phyloP scores from a whole-genome alignment of 371 early-diverging fungal genomes.

The Mortierella sp. region DNA sequence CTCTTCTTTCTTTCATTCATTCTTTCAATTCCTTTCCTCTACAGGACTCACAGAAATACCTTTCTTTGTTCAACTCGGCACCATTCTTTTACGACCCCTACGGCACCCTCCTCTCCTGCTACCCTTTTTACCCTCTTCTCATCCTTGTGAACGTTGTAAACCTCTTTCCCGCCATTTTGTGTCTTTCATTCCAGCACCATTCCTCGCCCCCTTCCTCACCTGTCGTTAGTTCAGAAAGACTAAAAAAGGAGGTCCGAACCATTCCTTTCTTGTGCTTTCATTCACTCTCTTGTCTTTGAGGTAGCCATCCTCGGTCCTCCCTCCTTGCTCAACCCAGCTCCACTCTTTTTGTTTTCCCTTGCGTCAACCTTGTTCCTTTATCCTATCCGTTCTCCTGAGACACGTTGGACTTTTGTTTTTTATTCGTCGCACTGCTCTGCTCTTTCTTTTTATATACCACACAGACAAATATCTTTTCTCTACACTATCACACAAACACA shows the following conservation, averaged over 20 bases:
- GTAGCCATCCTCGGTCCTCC: neutral
- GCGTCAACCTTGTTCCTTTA: slow-evolving; percentile 4
- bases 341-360: slow-evolving; percentile 4
- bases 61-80: neutral
- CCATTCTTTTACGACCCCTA: neutral
- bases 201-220: neutral
- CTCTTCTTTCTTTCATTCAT: neutral
- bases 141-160: neutral
- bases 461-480: slow-evolving; percentile 8
- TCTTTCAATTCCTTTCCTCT: neutral
- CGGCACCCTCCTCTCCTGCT: neutral
- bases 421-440: neutral
- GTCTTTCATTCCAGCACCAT: neutral
- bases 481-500: neutral
- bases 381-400: neutral
- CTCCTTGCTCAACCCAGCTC: slow-evolving; percentile 4
- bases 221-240: neutral
- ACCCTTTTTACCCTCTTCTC: neutral
- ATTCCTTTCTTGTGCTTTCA: neutral
- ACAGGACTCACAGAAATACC: neutral
- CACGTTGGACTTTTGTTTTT: slow-evolving; percentile 2
- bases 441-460: slow-evolving; percentile 3
- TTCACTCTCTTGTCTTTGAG: no score
- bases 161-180: slow-evolving; percentile 5
- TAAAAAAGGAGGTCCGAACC: neutral